A percentile compares a stretch with the other conserved stretches of the same genome.
Conservation (phyloP, 768 basidiomycete species). For the Sarcomyxa edulis region DNA sequence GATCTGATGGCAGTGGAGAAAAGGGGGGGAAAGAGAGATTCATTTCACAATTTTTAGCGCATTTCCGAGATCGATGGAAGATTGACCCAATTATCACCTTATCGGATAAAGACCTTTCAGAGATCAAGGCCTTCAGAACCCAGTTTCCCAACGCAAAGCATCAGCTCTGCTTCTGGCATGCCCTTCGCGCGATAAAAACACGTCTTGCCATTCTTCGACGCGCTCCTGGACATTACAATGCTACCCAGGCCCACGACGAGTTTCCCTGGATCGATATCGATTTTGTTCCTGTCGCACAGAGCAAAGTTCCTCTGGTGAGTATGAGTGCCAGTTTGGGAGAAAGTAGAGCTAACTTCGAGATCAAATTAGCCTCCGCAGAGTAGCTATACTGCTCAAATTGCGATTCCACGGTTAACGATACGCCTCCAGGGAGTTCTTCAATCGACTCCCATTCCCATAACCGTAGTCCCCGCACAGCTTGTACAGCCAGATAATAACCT, state of each 20-base stretch:
- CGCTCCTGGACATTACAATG: constrained; percentile 23
- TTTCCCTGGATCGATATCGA: constrained; percentile 23
- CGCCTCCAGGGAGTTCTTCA: constrained; percentile 10
- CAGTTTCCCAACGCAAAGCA: constrained; percentile 26
- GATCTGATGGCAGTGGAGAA: too few relatives aligned
- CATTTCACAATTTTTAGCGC: too few relatives aligned
- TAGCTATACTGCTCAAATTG: too few relatives aligned
- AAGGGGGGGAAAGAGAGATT: too few relatives aligned
- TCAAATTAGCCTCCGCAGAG: too few relatives aligned
- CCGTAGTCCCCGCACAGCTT: too few relatives aligned
- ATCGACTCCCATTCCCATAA: too few relatives aligned
- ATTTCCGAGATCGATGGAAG: constrained; percentile 15
- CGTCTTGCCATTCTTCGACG: constrained; percentile 19
- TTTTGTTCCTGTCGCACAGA: too few relatives aligned
- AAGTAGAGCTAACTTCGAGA: too few relatives aligned
- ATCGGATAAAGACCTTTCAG: constrained; percentile 24
- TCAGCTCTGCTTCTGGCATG: constrained; percentile 34
- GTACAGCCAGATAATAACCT: too few relatives aligned
- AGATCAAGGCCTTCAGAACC: constrained; percentile 25
- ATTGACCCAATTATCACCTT: constrained; percentile 15
- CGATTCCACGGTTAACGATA: constrained; percentile 9
- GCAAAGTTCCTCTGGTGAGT: too few relatives aligned
- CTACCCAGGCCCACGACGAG: constrained; percentile 15
- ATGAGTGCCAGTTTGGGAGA: too few relatives aligned
- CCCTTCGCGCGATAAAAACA: constrained; percentile 20